Evolutionary conservation across 1,139 yeast species (phyloP).

Genomic region (Geotrichum aggregatum): DNA sequence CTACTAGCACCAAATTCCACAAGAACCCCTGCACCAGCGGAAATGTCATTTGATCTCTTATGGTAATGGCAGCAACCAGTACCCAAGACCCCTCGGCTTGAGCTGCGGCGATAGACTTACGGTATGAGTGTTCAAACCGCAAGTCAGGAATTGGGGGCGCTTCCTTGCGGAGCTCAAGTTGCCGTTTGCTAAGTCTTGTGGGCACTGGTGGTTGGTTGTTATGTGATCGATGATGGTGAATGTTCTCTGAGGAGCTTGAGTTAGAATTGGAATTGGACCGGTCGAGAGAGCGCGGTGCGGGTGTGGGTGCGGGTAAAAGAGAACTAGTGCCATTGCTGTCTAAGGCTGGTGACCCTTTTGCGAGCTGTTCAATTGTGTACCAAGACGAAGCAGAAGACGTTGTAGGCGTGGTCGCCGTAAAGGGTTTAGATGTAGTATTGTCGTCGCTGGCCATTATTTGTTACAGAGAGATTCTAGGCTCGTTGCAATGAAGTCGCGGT

Average conservation of each 20-base stretch:
- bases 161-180: constrained; percentile 6
- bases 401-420: too few relatives aligned
- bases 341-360: neutral
- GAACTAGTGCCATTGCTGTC: neutral
- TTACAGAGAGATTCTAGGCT: neutral
- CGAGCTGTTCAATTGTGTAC: neutral
- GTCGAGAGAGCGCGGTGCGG: neutral
- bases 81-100: constrained; percentile 30
- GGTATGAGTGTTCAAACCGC: constrained; percentile 35
- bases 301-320: neutral
- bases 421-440: neutral
- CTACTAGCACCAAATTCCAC: constrained; percentile 44
- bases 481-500: too few relatives aligned
- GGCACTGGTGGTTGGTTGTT: too few relatives aligned
- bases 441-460: neutral
- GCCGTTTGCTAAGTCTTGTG: neutral
- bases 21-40: constrained; percentile 51
- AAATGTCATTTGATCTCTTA: constrained; percentile 39
- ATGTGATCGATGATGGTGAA: too few relatives aligned
- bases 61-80: constrained; percentile 31
- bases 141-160: constrained; percentile 34
- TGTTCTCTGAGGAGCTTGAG: too few relatives aligned
- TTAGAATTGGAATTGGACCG: neutral
- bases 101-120: constrained; percentile 35
- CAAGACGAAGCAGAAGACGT: constrained; percentile 1